Conservation (phyloP, 2,329 filamentous ascomycete species). For the Ascomycota sp. region DNA sequence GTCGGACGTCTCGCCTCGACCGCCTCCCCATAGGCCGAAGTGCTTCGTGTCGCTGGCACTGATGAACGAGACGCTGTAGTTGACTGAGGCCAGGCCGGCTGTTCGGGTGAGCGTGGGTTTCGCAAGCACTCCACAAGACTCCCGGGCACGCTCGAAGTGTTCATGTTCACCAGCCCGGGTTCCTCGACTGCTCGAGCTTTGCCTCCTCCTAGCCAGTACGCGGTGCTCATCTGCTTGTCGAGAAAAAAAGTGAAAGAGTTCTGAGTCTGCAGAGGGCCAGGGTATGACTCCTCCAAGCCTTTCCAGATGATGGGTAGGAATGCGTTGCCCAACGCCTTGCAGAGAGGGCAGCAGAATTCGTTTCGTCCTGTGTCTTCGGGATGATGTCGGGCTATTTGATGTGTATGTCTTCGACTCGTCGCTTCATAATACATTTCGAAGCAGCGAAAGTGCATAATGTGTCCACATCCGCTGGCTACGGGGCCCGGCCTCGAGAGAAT, state of each 20-base stretch:
- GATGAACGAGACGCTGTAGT: constrained; percentile 20
- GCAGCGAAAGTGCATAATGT: constrained; percentile 96
- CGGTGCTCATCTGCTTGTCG: constrained; percentile 29
- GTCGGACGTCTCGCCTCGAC: neutral
- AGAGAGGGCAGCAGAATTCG: constrained; percentile 91
- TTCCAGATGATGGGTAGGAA: constrained; percentile 95
- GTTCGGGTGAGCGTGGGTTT: constrained; percentile 14
- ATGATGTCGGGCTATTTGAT: constrained; percentile 87
- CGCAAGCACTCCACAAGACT: constrained; percentile 17
- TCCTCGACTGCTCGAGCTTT: constrained; percentile 15
- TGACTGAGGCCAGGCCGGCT: constrained; percentile 18
- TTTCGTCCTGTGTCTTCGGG: constrained; percentile 61
- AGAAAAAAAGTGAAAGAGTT: constrained; percentile 50
- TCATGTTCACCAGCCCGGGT: constrained; percentile 9
- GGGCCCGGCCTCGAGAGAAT: constrained; percentile 48
- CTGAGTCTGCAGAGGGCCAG: constrained; percentile 44
- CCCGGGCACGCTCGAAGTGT: constrained; percentile 17
- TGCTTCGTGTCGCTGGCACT: constrained; percentile 9
- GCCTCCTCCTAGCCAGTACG: constrained; percentile 19
- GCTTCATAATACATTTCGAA: constrained; percentile 84
- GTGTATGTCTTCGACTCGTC: constrained; percentile 62
- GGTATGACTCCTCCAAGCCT: constrained; percentile 66
- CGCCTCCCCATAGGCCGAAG: constrained; percentile 2
- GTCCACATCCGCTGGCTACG: constrained; percentile 78
- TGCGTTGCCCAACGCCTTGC: constrained; percentile 86